Percentiles rank a stretch among this genome's conserved stretches.
Evolutionary conservation across 129 eudicot species (phyloP).

Genomic region (Calendula officinalis): DNA sequence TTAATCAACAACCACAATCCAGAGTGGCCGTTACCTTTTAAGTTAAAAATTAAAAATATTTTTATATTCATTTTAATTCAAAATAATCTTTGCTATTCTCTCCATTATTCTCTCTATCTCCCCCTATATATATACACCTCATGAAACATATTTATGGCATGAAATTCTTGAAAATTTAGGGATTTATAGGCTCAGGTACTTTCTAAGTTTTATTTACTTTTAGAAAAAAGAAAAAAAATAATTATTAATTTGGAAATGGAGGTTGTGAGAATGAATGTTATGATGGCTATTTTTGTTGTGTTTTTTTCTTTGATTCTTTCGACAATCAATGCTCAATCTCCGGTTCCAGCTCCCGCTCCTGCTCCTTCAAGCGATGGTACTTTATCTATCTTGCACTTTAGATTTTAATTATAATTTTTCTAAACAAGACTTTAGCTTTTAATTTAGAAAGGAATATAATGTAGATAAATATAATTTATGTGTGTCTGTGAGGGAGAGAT

Average conservation of each 20-base stretch:
- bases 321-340: conserved; percentile 42
- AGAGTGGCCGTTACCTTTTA: conserved; percentile 49
- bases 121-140: conserved; percentile 22
- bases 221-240: not conserved
- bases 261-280: conserved; percentile 30
- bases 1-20: conserved; percentile 27
- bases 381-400: not conserved
- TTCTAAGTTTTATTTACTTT: conserved; percentile 3
- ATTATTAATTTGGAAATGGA: conserved; percentile 40
- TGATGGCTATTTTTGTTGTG: conserved; percentile 32
- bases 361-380: conserved; percentile 57
- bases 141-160: conserved; percentile 9
- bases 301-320: conserved; percentile 38
- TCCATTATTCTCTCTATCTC: not conserved
- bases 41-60: not conserved
- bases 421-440: too few relatives aligned
- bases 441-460: not conserved
- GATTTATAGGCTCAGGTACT: conserved; percentile 1
- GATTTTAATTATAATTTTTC: not conserved
- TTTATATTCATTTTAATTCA: not conserved
- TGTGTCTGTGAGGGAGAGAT: too few relatives aligned
- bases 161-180: not conserved
- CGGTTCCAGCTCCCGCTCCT: conserved; percentile 49
- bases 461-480: too few relatives aligned
- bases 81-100: conserved; percentile 8